Evolutionary conservation across 1,139 yeast species (phyloP).

Genomic region (Lodderomyces oxycetoniae): DNA sequence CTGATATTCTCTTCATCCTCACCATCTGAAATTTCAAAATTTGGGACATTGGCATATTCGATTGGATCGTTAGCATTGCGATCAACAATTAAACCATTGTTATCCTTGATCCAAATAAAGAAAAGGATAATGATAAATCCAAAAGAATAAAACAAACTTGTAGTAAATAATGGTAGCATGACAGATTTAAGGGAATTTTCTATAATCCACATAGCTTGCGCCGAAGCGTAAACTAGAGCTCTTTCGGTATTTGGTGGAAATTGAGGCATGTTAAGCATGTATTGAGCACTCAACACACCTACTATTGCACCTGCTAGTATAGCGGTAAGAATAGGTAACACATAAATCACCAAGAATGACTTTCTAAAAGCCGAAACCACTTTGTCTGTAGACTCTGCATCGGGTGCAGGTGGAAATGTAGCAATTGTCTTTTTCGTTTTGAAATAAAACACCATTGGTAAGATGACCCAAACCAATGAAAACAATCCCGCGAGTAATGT

Average conservation of each 20-base stretch:
- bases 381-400: constrained; percentile 17
- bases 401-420: constrained; percentile 26
- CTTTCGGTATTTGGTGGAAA: constrained; percentile 6
- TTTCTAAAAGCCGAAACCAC: constrained; percentile 25
- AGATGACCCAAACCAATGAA: constrained; percentile 15
- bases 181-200: constrained; percentile 4
- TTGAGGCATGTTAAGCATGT: constrained; percentile 4
- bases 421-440: constrained; percentile 27
- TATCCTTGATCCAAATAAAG: constrained; percentile 33
- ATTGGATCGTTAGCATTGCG: constrained; percentile 16
- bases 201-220: constrained; percentile 2
- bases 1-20: constrained; percentile 10
- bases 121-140: constrained; percentile 22
- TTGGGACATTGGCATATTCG: constrained; percentile 17
- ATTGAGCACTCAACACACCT: constrained; percentile 1
- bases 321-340: constrained; percentile 23
- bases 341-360: constrained; percentile 27
- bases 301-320: constrained; percentile 11
- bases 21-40: constrained; percentile 22
- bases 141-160: constrained; percentile 16
- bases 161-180: constrained; percentile 14
- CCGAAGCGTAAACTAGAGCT: constrained; percentile 8
- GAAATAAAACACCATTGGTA: constrained; percentile 21
- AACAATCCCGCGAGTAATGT: constrained; percentile 4
- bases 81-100: constrained; percentile 30